Evolutionary conservation across 495 filamentous ascomycete genomes (phyloP).

Genomic region (Penicillium ucsense): DNA sequence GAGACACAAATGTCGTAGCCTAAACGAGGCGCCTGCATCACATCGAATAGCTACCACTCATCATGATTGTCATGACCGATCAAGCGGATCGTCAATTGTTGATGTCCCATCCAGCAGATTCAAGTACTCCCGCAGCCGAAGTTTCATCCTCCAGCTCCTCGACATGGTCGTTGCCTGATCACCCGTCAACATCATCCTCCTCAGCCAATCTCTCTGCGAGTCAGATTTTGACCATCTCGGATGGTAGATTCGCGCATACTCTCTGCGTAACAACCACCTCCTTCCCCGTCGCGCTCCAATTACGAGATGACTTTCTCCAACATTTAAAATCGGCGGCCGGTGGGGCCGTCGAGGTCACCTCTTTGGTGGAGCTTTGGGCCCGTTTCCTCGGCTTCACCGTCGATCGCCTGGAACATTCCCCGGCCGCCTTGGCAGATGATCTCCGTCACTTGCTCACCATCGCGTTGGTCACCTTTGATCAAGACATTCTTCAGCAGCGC

Average conservation of each 20-base stretch:
- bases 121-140: too few relatives aligned
- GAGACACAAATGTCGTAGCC: not conserved
- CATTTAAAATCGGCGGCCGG: conserved; percentile 2
- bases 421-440: not conserved
- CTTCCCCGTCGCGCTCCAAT: conserved; percentile 2
- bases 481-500: conserved; percentile 1
- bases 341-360: conserved; percentile 3
- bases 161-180: conserved; percentile 3
- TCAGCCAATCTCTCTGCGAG: not conserved
- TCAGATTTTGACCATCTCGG: conserved; percentile 3
- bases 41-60: too few relatives aligned
- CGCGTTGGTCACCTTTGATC: not conserved
- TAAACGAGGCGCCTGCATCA: not conserved
- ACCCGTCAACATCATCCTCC: not conserved
- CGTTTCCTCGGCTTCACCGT: conserved; percentile 6
- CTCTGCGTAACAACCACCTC: conserved; percentile 2
- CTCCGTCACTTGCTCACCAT: not conserved
- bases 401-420: conserved; percentile 1
- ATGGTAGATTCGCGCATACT: conserved; percentile 3
- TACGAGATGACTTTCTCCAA: conserved; percentile 6
- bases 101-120: too few relatives aligned
- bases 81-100: not conserved
- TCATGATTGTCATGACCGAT: conserved; percentile 3
- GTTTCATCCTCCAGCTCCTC: not conserved
- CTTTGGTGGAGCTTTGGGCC: conserved; percentile 5